Evolutionary conservation across 768 basidiomycete genomes (phyloP), one percentile per base, ranked within the genome.

Genomic region (Artomyces pyxidatus): DNA sequence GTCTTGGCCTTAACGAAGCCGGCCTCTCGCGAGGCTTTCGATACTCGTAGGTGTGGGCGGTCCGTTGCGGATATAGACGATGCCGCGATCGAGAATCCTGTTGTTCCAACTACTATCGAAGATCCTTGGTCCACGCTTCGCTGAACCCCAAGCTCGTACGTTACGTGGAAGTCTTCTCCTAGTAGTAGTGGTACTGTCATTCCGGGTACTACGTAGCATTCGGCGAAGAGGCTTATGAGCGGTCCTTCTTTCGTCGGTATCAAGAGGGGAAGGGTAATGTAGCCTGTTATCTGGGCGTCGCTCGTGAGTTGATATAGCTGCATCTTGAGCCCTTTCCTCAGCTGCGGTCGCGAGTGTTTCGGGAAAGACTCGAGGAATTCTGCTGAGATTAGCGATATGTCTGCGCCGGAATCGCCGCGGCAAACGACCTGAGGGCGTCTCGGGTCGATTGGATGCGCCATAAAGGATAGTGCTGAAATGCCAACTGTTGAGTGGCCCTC

Each of bases 101-200:
- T 11, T 6, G 23, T 51, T 2, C 54, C 49, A 1, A 52, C 17
- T 0, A 10, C 6, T 5, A 63, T 19, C 8, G 32, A 22, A 27
- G 49, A 45, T 8, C 47, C 39, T 0, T 52, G 53, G 2, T 47
- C 48, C 7, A 54, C 22, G 2, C 29, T 49, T 0, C 61, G 49
- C 0, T 25, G 30, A 2, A 63, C 51, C 2, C 43, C 48, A 3
- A 65, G 17, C 22, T 60, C 61, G 47, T 64, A 63, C 1, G 42
- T 35, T 1, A 38, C 10, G 9, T 61, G 60, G 52, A 62, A 65
- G 41, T 65, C 64, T 41, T 64, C 63, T 2, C 64, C 64, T 2
- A 65, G 51, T 1, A 65, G 51, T 0, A 65, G 19, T 4, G 64
- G 62, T 0, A 62, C 62, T 0, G 50, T 47, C 64, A 65, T 65